phyloP scores from a whole-genome alignment of 352 stramenopile genomes.

The Phytophthora cryptogea region DNA sequence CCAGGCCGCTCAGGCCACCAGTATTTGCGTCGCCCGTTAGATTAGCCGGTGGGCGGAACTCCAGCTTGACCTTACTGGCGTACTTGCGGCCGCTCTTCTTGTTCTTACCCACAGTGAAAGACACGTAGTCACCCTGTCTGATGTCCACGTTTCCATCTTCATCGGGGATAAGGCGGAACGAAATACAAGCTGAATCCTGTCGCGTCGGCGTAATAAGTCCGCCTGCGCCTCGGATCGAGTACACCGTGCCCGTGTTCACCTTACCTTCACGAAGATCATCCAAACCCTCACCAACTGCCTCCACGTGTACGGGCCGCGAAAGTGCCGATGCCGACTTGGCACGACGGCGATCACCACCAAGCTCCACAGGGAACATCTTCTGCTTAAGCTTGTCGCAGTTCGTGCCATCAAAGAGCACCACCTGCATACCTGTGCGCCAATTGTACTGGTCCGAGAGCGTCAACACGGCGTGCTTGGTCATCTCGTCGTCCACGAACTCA shows the following conservation, averaged over 20 bases:
- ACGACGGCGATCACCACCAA: slow-evolving; percentile 68
- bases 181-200: slow-evolving; percentile 85
- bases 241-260: slow-evolving; percentile 86
- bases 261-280: slow-evolving; percentile 88
- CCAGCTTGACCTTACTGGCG: slow-evolving; percentile 87
- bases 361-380: slow-evolving; percentile 89
- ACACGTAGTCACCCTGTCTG: slow-evolving; percentile 84
- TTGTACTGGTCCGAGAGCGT: slow-evolving; percentile 90
- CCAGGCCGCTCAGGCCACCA: slow-evolving; percentile 21
- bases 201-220: slow-evolving; percentile 85
- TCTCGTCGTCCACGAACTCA: slow-evolving; percentile 88
- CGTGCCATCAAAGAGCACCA: slow-evolving; percentile 89
- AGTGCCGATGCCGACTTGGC: slow-evolving; percentile 81
- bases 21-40: slow-evolving; percentile 41
- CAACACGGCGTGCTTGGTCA: slow-evolving; percentile 88
- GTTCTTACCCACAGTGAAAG: slow-evolving; percentile 90
- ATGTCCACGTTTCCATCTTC: slow-evolving; percentile 89
- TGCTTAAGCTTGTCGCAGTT: slow-evolving; percentile 90
- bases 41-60: slow-evolving; percentile 79
- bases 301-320: slow-evolving; percentile 75
- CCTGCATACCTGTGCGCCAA: slow-evolving; percentile 86
- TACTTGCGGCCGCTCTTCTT: slow-evolving; percentile 91
- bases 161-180: slow-evolving; percentile 87
- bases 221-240: slow-evolving; percentile 85
- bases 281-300: slow-evolving; percentile 81